Percentiles rank a stretch among this genome's conserved stretches.
Conservation (phyloP, 2,329 filamentous ascomycete genomes). For the Calonectria montana region DNA sequence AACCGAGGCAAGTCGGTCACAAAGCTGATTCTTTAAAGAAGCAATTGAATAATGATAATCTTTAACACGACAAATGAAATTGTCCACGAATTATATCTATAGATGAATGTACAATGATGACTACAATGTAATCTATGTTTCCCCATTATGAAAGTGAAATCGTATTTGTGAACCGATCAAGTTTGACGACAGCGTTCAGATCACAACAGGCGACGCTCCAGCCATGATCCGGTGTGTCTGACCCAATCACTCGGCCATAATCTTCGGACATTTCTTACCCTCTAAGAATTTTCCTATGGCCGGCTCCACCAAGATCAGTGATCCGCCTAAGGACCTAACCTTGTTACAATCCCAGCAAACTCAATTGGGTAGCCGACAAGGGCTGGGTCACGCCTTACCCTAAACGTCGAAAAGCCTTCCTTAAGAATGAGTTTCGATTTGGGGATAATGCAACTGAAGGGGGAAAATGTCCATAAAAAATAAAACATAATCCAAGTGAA, state of each 20-base stretch:
- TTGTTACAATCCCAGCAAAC: background rate
- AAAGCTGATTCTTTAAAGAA: slow-evolving; percentile 9
- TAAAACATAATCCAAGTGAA: background rate
- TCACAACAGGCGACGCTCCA: no score
- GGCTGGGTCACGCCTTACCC: background rate
- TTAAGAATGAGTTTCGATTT: no score
- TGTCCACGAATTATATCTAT: background rate
- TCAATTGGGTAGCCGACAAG: background rate
- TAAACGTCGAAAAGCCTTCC: background rate
- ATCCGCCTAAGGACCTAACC: background rate
- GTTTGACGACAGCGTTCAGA: no score
- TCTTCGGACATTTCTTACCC: background rate
- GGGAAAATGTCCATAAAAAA: background rate
- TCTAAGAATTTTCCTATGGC: background rate
- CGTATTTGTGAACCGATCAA: no score
- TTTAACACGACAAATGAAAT: background rate
- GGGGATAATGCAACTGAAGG: no score
- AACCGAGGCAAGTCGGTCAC: slow-evolving; percentile 27
- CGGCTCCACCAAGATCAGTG: background rate
- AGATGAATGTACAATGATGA: background rate
- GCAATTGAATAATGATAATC: background rate
- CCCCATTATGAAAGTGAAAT: no score
- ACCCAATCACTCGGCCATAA: no score
- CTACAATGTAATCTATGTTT: no score
- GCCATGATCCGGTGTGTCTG: no score